Percentiles rank a stretch among this genome's conserved stretches.
Evolutionary conservation across 345 rosid genomes (phyloP).

Genomic region (Carallia brachiata): DNA sequence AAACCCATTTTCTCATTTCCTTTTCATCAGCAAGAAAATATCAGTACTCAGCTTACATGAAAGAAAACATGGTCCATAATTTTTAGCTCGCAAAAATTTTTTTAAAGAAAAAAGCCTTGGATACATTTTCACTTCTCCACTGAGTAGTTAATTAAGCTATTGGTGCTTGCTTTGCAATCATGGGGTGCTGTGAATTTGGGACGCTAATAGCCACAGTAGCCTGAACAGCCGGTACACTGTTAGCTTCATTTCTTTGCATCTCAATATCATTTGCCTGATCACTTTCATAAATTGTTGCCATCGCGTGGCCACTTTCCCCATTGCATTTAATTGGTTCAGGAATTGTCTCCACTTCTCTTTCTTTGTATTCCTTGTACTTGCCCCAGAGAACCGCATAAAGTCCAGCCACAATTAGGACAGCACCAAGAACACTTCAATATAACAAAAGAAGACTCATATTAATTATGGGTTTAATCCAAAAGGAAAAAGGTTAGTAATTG

Average conservation of each 20-base stretch:
- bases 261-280: conserved; percentile 15
- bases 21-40: no score
- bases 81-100: no score
- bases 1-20: no score
- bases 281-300: not conserved
- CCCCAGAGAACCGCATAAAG: conserved; percentile 30
- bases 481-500: no score
- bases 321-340: not conserved
- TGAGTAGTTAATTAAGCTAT: conserved; percentile 6
- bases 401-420: conserved; percentile 22
- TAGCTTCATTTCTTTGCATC: conserved; percentile 12
- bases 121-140: no score
- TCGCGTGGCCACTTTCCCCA: not conserved
- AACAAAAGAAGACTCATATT: not conserved
- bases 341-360: not conserved
- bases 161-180: conserved; percentile 13
- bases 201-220: not conserved
- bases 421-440: conserved; percentile 24
- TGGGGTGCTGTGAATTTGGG: conserved; percentile 8
- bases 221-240: not conserved
- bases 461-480: no score
- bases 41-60: no score
- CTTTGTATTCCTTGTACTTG: conserved; percentile 24
- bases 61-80: no score
- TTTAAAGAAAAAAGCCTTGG: no score